Evolutionary conservation across 1,284 basidiomycete species (phyloP).

Genomic region (Moesziomyces sp.): DNA sequence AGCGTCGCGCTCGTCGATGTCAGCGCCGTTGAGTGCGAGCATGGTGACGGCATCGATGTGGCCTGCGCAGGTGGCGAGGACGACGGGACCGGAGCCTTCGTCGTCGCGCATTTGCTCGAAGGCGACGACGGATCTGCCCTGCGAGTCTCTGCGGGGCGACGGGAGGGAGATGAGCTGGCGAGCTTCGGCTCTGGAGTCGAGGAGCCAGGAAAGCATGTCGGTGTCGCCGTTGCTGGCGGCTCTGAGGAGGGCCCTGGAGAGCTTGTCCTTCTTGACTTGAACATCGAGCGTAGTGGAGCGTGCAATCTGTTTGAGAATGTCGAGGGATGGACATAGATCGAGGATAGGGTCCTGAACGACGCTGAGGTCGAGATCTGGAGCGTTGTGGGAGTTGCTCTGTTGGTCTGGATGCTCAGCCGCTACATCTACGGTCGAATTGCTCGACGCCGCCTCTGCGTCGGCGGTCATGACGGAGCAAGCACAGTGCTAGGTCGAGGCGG

Average conservation of each 20-base stretch:
- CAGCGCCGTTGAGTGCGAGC: conserved; percentile 52
- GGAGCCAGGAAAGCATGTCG: conserved; percentile 59
- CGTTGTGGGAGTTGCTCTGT: neutral
- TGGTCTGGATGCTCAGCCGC: conserved; percentile 1
- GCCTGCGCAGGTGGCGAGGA: conserved; percentile 55
- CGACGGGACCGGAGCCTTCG: conserved; percentile 54
- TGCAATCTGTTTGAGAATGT: conserved; percentile 39
- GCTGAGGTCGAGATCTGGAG: conserved; percentile 31
- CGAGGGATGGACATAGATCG: conserved; percentile 53
- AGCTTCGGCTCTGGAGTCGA: conserved; percentile 36
- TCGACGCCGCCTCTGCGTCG: neutral
- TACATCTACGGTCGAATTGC: neutral
- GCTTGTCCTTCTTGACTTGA: conserved; percentile 25
- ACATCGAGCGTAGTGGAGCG: conserved; percentile 12
- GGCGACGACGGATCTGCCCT: conserved; percentile 13
- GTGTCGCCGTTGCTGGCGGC: conserved; percentile 54
- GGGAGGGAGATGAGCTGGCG: conserved; percentile 21
- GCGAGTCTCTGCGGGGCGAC: conserved; percentile 8
- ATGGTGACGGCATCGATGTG: conserved; percentile 59
- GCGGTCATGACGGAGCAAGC: neutral
- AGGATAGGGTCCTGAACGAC: conserved; percentile 44
- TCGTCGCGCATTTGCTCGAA: conserved; percentile 49
- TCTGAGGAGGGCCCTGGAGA: conserved; percentile 41
- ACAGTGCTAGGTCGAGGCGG: no score
- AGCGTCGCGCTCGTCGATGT: conserved; percentile 57